Conservation (phyloP, 2,329 filamentous ascomycete species). For the Paraphoma sp. region DNA sequence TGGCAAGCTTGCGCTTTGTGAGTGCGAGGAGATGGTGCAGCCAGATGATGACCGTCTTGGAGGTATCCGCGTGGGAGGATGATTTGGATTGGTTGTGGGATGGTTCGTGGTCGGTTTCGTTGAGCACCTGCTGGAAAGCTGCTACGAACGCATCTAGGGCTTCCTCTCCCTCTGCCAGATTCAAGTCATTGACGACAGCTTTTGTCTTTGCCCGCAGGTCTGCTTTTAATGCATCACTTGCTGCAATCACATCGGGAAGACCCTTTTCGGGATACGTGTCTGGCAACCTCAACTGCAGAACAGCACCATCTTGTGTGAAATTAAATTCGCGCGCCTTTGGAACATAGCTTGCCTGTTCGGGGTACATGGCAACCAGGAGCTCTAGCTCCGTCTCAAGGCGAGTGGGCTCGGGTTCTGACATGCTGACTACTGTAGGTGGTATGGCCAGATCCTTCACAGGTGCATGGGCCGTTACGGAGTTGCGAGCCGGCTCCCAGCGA, state of each 20-base stretch:
- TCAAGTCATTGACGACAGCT: slow-evolving; percentile 29
- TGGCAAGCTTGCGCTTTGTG: slow-evolving; percentile 54
- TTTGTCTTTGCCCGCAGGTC: slow-evolving; percentile 47
- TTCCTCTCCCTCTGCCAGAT: slow-evolving; percentile 49
- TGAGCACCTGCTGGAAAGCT: slow-evolving; percentile 40
- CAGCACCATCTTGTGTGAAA: slow-evolving; percentile 36
- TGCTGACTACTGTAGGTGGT: slow-evolving; percentile 4
- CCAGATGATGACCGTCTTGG: slow-evolving; percentile 53
- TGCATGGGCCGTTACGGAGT: too few species aligned
- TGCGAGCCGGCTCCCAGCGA: too few species aligned
- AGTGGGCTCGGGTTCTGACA: slow-evolving; percentile 14
- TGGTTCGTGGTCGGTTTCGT: slow-evolving; percentile 1
- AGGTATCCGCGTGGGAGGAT: not conserved
- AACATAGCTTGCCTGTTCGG: slow-evolving; percentile 46
- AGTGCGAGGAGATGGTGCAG: slow-evolving; percentile 56
- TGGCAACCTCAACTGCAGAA: slow-evolving; percentile 48
- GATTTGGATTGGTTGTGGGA: not conserved
- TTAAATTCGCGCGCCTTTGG: slow-evolving; percentile 46
- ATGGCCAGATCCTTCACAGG: not conserved
- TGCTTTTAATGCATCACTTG: slow-evolving; percentile 39
- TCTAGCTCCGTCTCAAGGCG: slow-evolving; percentile 48
- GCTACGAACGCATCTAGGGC: slow-evolving; percentile 51
- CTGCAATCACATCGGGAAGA: slow-evolving; percentile 49
- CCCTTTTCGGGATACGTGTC: slow-evolving; percentile 46
- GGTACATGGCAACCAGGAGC: slow-evolving; percentile 55